Evolutionary conservation across 495 filamentous ascomycete species (phyloP), one percentile per base, ranked within the genome.

Genomic region (Penicillium longicatenatum): DNA sequence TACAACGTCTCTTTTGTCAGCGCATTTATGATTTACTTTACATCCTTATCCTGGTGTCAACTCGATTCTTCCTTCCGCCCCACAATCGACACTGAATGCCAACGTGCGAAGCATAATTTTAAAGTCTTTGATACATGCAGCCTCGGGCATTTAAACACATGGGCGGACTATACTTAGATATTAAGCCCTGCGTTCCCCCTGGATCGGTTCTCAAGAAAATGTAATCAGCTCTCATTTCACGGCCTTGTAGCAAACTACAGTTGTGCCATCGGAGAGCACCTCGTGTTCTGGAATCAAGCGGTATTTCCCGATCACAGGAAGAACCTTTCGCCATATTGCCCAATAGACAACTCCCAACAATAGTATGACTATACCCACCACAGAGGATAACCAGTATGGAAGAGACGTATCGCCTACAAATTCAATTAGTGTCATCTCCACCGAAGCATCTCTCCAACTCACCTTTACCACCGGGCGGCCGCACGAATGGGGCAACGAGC

Each of bases 401-500:
- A 79, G 49, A 3, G 55, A 63, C 2, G 71, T 74, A 59, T 75
- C 31, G 31, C 31, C 31, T 35, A 35, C 8, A 35, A 35, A 12
- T 9, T 26, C 26, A 26, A 35, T 35, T 14, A 35, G 31, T 14
- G 12, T 35, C 10, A 35, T 12, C 10, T 35, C 12, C 31, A 12
- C 31, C 12, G 31, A 14, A 4, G 3, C 10, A 35, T 9, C 6
- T 6, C 31, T 35, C 9, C 9, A 35, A 35, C 31, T 35, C 71
- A 12, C 69, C 70, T 47, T 71, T 71, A n/a, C 67, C 68, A 24
- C 57, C 60, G 2, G 71, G 61, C 16, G 68, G 69, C 44, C 65
- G 63, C 11, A 77, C 57, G 55, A 79, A 79, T 0, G 77, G 75
- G 3, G 72, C 69, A 1, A 74, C 65, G 12, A 77, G 54, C 35